Evolutionary conservation across 768 basidiomycete genomes (phyloP).

Genomic region (Leccinum obscurum): DNA sequence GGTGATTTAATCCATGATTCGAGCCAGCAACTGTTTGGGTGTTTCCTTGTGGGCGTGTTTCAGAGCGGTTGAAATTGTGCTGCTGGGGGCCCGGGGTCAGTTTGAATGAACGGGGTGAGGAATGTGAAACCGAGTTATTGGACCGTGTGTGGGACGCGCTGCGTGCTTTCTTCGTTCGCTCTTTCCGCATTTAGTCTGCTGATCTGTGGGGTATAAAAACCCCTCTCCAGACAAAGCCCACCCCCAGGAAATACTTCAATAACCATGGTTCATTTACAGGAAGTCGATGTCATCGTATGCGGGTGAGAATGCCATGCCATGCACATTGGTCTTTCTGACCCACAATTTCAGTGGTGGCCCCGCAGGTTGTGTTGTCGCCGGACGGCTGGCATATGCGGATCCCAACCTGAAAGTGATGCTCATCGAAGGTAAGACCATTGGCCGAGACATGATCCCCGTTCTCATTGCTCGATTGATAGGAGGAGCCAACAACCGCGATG

Average conservation of each 20-base stretch:
- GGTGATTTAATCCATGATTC: not conserved
- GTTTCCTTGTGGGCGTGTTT: not conserved
- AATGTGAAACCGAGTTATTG: not conserved
- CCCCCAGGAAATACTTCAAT: slow-evolving; percentile 3
- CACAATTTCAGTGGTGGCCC: slow-evolving; percentile 51
- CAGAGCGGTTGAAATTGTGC: not conserved
- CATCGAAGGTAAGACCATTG: slow-evolving; percentile 52
- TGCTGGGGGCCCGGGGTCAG: not conserved
- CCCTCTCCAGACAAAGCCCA: not conserved
- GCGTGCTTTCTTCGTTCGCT: not conserved
- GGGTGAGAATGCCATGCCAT: slow-evolving; percentile 38
- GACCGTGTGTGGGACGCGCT: not conserved
- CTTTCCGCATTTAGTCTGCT: slow-evolving; percentile 7
- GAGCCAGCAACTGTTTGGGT: not conserved
- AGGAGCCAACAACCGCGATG: slow-evolving; percentile 70
- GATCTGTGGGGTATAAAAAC: slow-evolving; percentile 16
- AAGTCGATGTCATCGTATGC: slow-evolving; percentile 71
- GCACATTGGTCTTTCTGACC: slow-evolving; percentile 6
- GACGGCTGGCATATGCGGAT: slow-evolving; percentile 69
- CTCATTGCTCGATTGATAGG: slow-evolving; percentile 33
- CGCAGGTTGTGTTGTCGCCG: slow-evolving; percentile 66
- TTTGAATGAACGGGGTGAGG: not conserved
- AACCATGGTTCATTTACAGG: slow-evolving; percentile 55
- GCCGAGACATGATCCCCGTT: not conserved
- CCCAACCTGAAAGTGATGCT: slow-evolving; percentile 75